Conservation (phyloP, 2,329 filamentous ascomycete genomes). For the Botrytis hyacinthi region DNA sequence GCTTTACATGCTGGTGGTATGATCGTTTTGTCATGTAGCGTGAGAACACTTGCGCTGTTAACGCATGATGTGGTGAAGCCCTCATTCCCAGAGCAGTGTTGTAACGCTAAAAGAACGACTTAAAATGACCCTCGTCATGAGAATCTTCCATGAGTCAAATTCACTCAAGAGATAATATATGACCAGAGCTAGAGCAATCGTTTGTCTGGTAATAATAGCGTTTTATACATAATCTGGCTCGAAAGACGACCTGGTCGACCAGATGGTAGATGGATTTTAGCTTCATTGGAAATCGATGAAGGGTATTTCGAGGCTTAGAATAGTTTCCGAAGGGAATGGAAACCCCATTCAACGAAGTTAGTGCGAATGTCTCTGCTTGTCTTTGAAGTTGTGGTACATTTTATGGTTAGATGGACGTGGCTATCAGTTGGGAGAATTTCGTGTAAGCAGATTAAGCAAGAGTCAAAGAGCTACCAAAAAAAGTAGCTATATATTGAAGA, state of each 20-base stretch:
- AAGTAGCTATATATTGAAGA: neutral
- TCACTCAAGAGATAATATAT: conserved; percentile 48
- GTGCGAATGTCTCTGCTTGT: neutral
- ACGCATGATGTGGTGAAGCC: conserved; percentile 45
- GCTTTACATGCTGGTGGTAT: conserved; percentile 47
- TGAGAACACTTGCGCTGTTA: conserved; percentile 49
- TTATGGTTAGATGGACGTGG: neutral
- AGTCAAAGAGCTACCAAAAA: neutral
- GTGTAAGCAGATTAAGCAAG: neutral
- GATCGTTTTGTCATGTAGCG: conserved; percentile 49
- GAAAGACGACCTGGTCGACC: neutral
- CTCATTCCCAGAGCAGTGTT: conserved; percentile 46
- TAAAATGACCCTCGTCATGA: conserved; percentile 43
- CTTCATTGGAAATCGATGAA: neutral
- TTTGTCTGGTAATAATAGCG: conserved; percentile 40
- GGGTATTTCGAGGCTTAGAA: neutral
- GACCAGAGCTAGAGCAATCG: conserved; percentile 42
- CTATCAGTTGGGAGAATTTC: neutral
- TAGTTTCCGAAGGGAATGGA: conserved; percentile 22
- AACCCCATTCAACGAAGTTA: neutral
- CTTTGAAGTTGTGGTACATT: neutral
- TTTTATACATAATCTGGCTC: neutral
- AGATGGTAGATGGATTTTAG: neutral
- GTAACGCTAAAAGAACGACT: conserved; percentile 48
- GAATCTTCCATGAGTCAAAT: conserved; percentile 49